phyloP scores from a whole-genome alignment of 306 rosid species.

The Vigna radiata region DNA sequence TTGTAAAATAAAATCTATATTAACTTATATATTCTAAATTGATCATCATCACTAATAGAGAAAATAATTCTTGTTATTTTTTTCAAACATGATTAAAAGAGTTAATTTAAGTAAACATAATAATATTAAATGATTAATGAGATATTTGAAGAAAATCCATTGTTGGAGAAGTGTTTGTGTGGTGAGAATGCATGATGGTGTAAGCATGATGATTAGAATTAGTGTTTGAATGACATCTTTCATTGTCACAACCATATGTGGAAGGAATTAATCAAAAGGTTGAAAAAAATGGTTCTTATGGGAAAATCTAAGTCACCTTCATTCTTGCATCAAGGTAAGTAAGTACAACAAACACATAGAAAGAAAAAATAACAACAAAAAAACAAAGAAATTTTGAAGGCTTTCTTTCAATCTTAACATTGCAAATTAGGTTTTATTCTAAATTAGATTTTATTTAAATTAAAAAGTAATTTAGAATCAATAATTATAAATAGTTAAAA shows the following conservation, averaged over 20 bases:
- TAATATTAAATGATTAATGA: too few species aligned
- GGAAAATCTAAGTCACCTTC: conserved; percentile 34
- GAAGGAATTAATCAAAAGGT: conserved; percentile 3
- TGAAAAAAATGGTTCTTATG: conserved; percentile 36
- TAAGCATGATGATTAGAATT: not conserved
- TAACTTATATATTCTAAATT: too few species aligned
- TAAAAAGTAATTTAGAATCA: too few species aligned
- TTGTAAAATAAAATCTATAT: too few species aligned
- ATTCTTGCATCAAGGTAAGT: not conserved
- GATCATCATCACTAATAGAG: too few species aligned
- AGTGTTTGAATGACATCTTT: conserved; percentile 43
- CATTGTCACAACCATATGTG: conserved; percentile 36
- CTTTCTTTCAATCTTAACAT: too few species aligned
- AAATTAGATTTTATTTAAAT: too few species aligned
- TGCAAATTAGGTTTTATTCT: too few species aligned
- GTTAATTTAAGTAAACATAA: not conserved
- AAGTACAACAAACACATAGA: not conserved
- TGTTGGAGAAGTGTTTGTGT: not conserved
- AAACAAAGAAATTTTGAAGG: too few species aligned
- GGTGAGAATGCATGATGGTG: conserved; percentile 30
- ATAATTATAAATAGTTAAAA: too few species aligned
- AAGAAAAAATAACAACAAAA: not conserved
- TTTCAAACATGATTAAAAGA: not conserved
- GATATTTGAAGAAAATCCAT: too few species aligned
- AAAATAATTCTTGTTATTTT: too few species aligned